Evolutionary conservation across 345 rosid species (phyloP), one percentile per base, ranked within the genome.

Genomic region (Anastatica hierochuntica): DNA sequence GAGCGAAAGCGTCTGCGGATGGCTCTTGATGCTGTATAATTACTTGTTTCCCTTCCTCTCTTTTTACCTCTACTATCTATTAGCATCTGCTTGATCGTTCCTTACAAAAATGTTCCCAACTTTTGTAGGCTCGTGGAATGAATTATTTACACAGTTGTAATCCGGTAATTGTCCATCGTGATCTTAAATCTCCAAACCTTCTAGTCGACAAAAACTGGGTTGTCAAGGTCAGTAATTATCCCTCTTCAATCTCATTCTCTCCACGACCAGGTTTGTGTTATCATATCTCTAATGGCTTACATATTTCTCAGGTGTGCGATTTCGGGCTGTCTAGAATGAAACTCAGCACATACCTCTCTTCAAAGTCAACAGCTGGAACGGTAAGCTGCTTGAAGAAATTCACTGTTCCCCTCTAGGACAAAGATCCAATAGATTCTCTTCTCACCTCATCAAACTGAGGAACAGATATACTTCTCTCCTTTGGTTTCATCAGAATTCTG

Each of bases 121-220:
- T n/a, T 11, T 64, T 58, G 47, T 77, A 90, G 98, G 98, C 98
- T 56, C 86, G 96, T 43, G 98, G 98, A 67, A 86, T 90, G 98
- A 90, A 90, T 62, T 90, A 90, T 75, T 74, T 90, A 72, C 97
- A 90, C 72, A 90, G 70, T 64, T 82, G 95, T 74, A 70, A 62
- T 16, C 98, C 98, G 10, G 62, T 78, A 17, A 80, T 90, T 53
- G 98, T 90, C 30, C 98, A 86, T 37, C 96, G 96, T 27, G 98
- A 90, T 78, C 73, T 90, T 29, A 90, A 90, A 77, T 82, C 98
- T 21, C 98, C 95, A 26, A 89, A 85, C 74, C 95, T 89, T 64
- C 76, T 90, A 39, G 98, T 90, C 56, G 96, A 82, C 76, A 84
- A 66, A 80, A 90, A 90, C 51, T 90, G 98, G 98, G 96, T 90